phyloP scores from a whole-genome alignment of 1,284 basidiomycete species.

The Tilletia horrida region DNA sequence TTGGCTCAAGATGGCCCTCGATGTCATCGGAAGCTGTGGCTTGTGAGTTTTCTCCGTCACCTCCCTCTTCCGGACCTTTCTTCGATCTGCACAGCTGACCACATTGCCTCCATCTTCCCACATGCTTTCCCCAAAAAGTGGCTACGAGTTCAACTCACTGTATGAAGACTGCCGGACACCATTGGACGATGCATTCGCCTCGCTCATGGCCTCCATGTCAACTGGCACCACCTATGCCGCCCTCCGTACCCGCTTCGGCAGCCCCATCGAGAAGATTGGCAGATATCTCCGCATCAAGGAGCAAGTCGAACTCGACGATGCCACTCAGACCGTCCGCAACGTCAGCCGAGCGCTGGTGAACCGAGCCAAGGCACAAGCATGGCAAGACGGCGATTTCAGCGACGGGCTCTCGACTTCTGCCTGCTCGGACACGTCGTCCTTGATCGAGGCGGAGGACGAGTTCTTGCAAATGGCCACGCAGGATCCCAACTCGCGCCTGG shows the following conservation, averaged over 20 bases:
- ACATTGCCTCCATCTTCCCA: too few species aligned
- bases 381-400: too few species aligned
- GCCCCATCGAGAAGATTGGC: background rate
- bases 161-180: background rate
- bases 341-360: slow-evolving; percentile 7
- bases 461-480: too few species aligned
- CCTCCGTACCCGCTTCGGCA: background rate
- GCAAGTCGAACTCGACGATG: background rate
- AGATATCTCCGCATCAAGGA: background rate
- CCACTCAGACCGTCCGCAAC: background rate
- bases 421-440: too few species aligned
- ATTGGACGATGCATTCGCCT: background rate
- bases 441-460: too few species aligned
- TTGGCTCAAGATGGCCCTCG: slow-evolving; percentile 1
- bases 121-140: slow-evolving; percentile 6
- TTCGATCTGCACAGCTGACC: too few species aligned
- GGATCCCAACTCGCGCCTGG: too few species aligned
- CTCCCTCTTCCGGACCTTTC: too few species aligned
- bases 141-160: slow-evolving; percentile 17
- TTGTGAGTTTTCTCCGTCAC: too few species aligned
- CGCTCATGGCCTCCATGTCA: slow-evolving; percentile 5
- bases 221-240: background rate
- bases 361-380: background rate
- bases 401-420: too few species aligned
- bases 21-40: too few species aligned